Percentiles rank a stretch among this genome's conserved stretches.
Conservation (phyloP, 768 basidiomycete genomes). For the Heimioporus sp. region DNA sequence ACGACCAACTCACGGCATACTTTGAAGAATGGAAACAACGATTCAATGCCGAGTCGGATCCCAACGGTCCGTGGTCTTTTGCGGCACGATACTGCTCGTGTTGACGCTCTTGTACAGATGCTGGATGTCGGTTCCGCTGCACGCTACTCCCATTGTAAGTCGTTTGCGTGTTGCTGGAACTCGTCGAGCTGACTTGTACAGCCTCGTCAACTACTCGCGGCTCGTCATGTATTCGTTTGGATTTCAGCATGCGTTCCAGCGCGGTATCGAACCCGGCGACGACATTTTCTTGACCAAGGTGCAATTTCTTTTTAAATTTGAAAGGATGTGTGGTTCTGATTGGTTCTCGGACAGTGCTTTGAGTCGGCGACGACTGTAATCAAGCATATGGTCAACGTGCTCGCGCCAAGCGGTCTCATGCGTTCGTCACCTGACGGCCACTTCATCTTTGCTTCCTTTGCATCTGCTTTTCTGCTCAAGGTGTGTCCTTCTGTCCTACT, state of each 20-base stretch:
- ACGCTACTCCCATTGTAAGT: constrained; percentile 72
- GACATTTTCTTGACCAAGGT: constrained; percentile 69
- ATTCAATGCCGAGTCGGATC: constrained; percentile 60
- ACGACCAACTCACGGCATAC: constrained; percentile 54
- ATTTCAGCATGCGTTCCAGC: constrained; percentile 78
- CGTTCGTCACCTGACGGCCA: constrained; percentile 78
- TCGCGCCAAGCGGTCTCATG: constrained; percentile 74
- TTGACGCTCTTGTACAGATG: constrained; percentile 39
- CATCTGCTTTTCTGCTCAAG: constrained; percentile 81
- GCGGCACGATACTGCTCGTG: neutral
- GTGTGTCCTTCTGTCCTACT: constrained; percentile 32
- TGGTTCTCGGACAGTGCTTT: constrained; percentile 44
- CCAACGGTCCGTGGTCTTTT: constrained; percentile 40
- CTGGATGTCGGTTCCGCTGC: constrained; percentile 58
- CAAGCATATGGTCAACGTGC: constrained; percentile 57
- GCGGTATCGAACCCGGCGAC: constrained; percentile 62
- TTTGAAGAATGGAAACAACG: constrained; percentile 64
- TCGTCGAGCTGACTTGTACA: constrained; percentile 25
- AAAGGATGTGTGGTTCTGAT: neutral
- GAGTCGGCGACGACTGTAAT: constrained; percentile 69
- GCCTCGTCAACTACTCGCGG: constrained; percentile 73
- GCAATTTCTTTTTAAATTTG: neutral
- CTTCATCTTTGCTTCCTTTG: constrained; percentile 78
- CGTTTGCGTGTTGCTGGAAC: neutral
- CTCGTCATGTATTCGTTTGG: constrained; percentile 87